Base-by-base conservation (phyloP, 495 filamentous ascomycete species). In the Hapsidospora chrysogenum region DNA sequence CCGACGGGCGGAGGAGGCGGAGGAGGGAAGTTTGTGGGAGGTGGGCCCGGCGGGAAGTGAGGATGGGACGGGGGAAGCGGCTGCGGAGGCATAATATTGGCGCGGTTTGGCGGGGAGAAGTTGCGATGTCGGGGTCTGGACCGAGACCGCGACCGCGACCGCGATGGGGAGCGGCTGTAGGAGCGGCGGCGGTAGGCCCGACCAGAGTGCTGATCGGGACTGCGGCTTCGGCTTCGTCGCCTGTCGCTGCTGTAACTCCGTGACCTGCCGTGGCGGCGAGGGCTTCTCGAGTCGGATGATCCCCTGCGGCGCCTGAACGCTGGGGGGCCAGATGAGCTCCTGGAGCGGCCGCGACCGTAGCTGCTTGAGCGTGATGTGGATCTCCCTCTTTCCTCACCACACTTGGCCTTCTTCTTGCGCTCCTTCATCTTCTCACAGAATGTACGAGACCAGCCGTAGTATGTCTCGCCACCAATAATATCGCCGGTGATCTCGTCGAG, bases 381-480 rank as follows among this genome's bases (percentile, higher is more conserved):
- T 5, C 53, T 47, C 9, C 41, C 37, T 9, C 47, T 45, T 15
- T 53, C 48, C n/a, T n/a, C n/a, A n/a, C n/a, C n/a, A n/a, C n/a
- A n/a, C 0, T 40, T 33, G 36, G 14, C 37, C 28, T 14, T 41
- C 29, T 20, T 48, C 36, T 37, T 43, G 33, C 1, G 32, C 31
- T 16, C 40, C 49, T 76, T 81, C 79, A 87, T 92, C 41, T 76
- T 75, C 42, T 80, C 65, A 55, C 82, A 92, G 43, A 92, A 93
- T 6, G 59, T 54, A 29, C 66, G 70, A 10, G 79, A 85, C 85
- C 85, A 93, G 25, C 82, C 85, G 48, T 89, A 89, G 47, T 92
- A 92, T 6, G 73, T 75, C 21, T 87, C 74, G 6, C 74, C 72
- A 13, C 57, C 58, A 9, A 63, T 43, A 14, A 75, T 52, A 9